phyloP scores from a whole-genome alignment of 1,284 basidiomycete genomes.

The Ceratobasidium theobromae region DNA sequence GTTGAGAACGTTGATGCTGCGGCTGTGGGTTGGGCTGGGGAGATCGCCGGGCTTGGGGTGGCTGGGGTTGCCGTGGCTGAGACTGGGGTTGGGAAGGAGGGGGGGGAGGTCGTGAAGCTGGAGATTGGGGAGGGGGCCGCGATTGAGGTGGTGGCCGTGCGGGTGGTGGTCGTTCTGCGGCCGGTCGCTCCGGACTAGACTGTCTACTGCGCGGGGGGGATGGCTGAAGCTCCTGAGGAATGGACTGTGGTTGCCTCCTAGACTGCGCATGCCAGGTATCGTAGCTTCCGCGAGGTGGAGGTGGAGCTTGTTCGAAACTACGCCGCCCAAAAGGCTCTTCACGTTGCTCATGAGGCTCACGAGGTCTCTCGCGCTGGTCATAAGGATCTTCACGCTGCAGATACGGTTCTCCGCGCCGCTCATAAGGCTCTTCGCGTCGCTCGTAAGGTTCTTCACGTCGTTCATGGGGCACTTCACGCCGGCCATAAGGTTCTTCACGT shows the following conservation, averaged over 20 bases:
- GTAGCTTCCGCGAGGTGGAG: slow-evolving; percentile 7
- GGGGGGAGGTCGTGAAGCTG: no score
- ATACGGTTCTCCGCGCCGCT: no score
- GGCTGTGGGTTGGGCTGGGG: not conserved
- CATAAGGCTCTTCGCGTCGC: no score
- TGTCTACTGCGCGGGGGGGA: slow-evolving; percentile 5
- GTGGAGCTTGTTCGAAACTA: slow-evolving; percentile 19
- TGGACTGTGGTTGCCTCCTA: slow-evolving; percentile 4
- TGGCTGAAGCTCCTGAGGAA: slow-evolving; percentile 1
- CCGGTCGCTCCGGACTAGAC: slow-evolving; percentile 17
- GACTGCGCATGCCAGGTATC: not conserved
- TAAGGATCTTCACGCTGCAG: no score
- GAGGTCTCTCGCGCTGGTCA: no score
- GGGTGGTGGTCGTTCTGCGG: not conserved
- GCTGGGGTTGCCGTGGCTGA: not conserved
- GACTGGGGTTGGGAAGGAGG: slow-evolving; percentile 4
- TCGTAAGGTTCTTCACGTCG: no score
- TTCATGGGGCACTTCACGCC: no score
- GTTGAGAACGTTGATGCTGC: not conserved
- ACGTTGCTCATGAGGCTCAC: no score
- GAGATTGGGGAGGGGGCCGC: slow-evolving; percentile 12
- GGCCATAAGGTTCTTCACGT: no score
- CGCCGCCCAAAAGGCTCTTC: no score
- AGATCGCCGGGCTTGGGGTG: not conserved
- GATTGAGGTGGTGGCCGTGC: not conserved